Percentiles rank a stretch among this genome's conserved stretches.
phyloP scores from a whole-genome alignment of 2,329 filamentous ascomycete species.

The Talaromyces sp. region DNA sequence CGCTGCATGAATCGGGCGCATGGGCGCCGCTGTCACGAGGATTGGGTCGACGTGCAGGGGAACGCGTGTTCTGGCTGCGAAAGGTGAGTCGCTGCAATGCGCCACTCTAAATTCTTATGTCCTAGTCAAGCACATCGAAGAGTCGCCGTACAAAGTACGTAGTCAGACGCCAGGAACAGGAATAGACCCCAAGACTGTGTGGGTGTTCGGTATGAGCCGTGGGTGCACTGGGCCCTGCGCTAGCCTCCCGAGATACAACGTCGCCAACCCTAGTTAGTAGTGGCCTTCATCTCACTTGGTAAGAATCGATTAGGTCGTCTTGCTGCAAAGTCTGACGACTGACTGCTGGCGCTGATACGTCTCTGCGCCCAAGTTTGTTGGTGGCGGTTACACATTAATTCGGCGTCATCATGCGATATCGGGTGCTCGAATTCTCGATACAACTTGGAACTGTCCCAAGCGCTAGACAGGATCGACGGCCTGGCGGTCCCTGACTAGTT shows the following conservation, averaged over 20 bases:
- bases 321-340: not conserved
- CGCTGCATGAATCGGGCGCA: not conserved
- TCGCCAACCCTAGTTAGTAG: not conserved
- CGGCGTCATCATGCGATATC: not conserved
- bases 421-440: not conserved
- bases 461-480: not conserved
- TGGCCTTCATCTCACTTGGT: not conserved
- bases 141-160: not conserved
- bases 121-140: not conserved
- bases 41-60: not conserved
- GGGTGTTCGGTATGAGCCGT: not conserved
- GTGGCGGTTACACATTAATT: not conserved
- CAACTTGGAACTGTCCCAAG: not conserved
- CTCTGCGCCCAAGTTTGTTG: not conserved
- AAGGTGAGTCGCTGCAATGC: not conserved
- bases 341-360: not conserved
- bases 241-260: not conserved
- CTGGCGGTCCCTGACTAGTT: not conserved
- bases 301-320: not conserved
- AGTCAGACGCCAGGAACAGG: not conserved
- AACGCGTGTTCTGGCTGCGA: not conserved
- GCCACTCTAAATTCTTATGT: not conserved
- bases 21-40: not conserved
- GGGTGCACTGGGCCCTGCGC: not conserved
- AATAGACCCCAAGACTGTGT: not conserved